phyloP scores from a whole-genome alignment of 2,329 filamentous ascomycete genomes.

The Sphaceloma murrayae region DNA sequence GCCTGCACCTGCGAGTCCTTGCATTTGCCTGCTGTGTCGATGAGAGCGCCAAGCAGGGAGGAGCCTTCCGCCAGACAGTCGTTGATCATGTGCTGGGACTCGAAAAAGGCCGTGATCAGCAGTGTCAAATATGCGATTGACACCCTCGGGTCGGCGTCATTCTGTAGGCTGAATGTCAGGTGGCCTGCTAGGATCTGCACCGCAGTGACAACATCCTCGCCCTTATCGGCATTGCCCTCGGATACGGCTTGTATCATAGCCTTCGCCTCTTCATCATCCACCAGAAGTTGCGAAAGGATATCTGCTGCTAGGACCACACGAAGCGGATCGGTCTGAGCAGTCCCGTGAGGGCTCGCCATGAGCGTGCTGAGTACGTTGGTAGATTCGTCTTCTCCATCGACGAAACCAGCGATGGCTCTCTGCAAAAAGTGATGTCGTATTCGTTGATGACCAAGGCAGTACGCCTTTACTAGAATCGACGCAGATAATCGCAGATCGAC shows the following conservation, averaged over 20 bases:
- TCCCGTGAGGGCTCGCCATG: slow-evolving; percentile 54
- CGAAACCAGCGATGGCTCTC: slow-evolving; percentile 80
- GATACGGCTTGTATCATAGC: slow-evolving; percentile 67
- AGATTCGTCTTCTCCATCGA: slow-evolving; percentile 65
- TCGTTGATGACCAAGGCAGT: slow-evolving; percentile 71
- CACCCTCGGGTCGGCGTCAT: slow-evolving; percentile 67
- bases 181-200: slow-evolving; percentile 83
- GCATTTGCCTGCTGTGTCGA: slow-evolving; percentile 45
- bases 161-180: slow-evolving; percentile 68
- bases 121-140: slow-evolving; percentile 82
- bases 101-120: slow-evolving; percentile 80
- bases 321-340: slow-evolving; percentile 67
- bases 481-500: slow-evolving; percentile 78
- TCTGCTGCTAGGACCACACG: slow-evolving; percentile 82
- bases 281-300: slow-evolving; percentile 75
- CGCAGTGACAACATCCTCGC: slow-evolving; percentile 90
- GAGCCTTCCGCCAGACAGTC: slow-evolving; percentile 88
- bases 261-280: slow-evolving; percentile 72
- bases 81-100: slow-evolving; percentile 83
- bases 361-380: slow-evolving; percentile 75
- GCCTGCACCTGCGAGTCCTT: slow-evolving; percentile 30
- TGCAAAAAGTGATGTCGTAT: slow-evolving; percentile 79
- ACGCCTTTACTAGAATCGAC: slow-evolving; percentile 85
- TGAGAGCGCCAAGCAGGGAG: slow-evolving; percentile 56
- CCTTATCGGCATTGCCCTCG: slow-evolving; percentile 78